These are phyloP conservation scores for Coniosporium apollinis DNA, from an alignment of 495 filamentous ascomycete species.

Conservation along the genomic window DNA sequence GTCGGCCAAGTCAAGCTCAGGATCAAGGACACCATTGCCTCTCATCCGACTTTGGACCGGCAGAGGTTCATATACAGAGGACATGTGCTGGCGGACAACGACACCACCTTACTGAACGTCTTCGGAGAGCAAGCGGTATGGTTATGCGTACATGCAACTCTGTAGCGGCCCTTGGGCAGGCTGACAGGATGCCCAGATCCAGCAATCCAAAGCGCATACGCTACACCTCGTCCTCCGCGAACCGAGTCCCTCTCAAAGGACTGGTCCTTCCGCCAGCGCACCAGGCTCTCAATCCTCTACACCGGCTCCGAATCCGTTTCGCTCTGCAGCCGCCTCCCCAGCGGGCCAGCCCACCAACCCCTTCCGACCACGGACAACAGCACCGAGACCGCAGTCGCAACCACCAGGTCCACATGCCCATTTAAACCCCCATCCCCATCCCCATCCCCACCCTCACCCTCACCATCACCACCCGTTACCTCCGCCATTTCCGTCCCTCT, in stretches of 20 bases:
- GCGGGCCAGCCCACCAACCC: slow-evolving; percentile 4
- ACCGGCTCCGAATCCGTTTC: slow-evolving; percentile 5
- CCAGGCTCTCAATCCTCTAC: slow-evolving; percentile 9
- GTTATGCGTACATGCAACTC: slow-evolving; percentile 1
- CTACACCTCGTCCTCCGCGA: slow-evolving; percentile 17
- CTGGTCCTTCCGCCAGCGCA: slow-evolving; percentile 4
- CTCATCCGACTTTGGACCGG: slow-evolving; percentile 18
- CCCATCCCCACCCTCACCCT: too few relatives aligned
- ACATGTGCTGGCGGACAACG: slow-evolving; percentile 19
- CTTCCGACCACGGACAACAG: slow-evolving; percentile 7
- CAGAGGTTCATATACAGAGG: slow-evolving; percentile 27
- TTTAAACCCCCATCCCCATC: neutral
- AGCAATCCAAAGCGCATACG: slow-evolving; percentile 8
- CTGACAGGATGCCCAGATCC: slow-evolving; percentile 6
- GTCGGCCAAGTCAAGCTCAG: slow-evolving; percentile 19
- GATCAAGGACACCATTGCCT: slow-evolving; percentile 18
- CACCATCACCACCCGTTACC: too few relatives aligned
- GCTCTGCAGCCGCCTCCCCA: neutral
- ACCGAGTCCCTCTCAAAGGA: slow-evolving; percentile 1
- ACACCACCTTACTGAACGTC: slow-evolving; percentile 21
- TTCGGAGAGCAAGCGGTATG: slow-evolving; percentile 7
- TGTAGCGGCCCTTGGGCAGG: neutral
- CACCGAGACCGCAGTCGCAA: too few relatives aligned
- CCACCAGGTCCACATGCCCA: slow-evolving; percentile 8
- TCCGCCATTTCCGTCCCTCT: slow-evolving; percentile 3